Percentiles rank a stretch among this genome's conserved stretches.
Conservation (phyloP, 2,329 filamentous ascomycete genomes). For the Fusarium odoratissimum region DNA sequence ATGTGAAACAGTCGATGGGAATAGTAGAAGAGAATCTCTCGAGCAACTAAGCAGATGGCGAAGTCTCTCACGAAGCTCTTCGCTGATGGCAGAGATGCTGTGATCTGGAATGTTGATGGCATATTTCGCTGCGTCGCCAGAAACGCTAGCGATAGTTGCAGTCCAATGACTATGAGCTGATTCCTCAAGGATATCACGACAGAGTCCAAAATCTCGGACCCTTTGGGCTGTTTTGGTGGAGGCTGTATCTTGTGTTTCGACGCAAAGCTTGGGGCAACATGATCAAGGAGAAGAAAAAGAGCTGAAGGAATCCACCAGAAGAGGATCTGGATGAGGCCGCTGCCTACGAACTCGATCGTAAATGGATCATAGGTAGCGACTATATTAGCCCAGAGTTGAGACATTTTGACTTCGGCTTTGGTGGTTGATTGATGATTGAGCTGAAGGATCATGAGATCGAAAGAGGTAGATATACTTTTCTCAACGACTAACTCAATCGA, state of each 20-base stretch:
- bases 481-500: conserved; percentile 16
- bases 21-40: conserved; percentile 68
- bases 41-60: conserved; percentile 53
- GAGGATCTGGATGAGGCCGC: conserved; percentile 54
- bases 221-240: conserved; percentile 60
- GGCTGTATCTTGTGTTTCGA: conserved; percentile 66
- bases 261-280: conserved; percentile 59
- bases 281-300: conserved; percentile 57
- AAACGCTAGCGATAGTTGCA: conserved; percentile 45
- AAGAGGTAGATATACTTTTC: neutral
- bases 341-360: conserved; percentile 55
- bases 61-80: conserved; percentile 56
- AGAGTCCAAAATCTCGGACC: conserved; percentile 58
- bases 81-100: conserved; percentile 50
- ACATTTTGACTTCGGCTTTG: neutral
- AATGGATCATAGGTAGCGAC: conserved; percentile 2
- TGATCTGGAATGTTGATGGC: conserved; percentile 54
- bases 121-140: conserved; percentile 11
- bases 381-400: neutral
- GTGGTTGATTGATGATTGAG: neutral
- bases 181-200: conserved; percentile 59
- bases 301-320: conserved; percentile 60
- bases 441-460: neutral
- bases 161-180: conserved; percentile 54
- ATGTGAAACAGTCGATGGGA: conserved; percentile 64